Base-by-base conservation (phyloP, 345 rosid genomes). In the Jatropha curcas region DNA sequence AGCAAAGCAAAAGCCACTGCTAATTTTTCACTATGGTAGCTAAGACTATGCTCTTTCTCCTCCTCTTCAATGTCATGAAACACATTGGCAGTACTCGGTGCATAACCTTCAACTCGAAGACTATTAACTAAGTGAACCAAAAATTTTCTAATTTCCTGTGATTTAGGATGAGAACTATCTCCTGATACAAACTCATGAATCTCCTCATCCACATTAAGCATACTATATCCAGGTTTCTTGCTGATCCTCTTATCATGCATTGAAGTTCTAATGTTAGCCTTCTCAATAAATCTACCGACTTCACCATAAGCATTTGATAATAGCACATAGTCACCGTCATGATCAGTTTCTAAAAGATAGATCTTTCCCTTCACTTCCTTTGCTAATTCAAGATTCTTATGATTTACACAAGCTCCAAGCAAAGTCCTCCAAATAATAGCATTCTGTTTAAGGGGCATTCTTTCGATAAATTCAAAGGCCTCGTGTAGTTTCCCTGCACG, bases 291-390 rank as follows among this genome's bases (percentile, higher is more conserved):
- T 71, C 79, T 79, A 45, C 87, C 81, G 45, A 53, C 55, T 35
- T 74, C 84, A 34, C 81, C 86, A 33, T 86, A 88, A n/a, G 79
- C 84, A 43, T 88, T 88, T 9, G 92, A 84, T 9, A 88, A 53
- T 45, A 88, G 86, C 62, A 88, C 92, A 65, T 81, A 84, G 65
- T 88, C 87, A 8, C 92, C 87, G 35, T 84, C 87, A n/a, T 84
- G 88, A 72, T 39, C 27, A 50, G 85, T 83, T n/a, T 88, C 88
- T 14, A 83, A 71, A 60, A 74, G 74, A 27, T 59, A 34, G 10
- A 88, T 76, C 81, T 71, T 81, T 69, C 74, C 77, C 73, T 70
- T 80, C 0, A 52, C 87, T 60, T 72, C 78, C 76, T 83, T 84
- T 7, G 86, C 88, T 70, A 83, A 78, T 16, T 53, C 76, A 69